phyloP scores from a whole-genome alignment of 345 rosid species.

The Lagerstroemia speciosa region DNA sequence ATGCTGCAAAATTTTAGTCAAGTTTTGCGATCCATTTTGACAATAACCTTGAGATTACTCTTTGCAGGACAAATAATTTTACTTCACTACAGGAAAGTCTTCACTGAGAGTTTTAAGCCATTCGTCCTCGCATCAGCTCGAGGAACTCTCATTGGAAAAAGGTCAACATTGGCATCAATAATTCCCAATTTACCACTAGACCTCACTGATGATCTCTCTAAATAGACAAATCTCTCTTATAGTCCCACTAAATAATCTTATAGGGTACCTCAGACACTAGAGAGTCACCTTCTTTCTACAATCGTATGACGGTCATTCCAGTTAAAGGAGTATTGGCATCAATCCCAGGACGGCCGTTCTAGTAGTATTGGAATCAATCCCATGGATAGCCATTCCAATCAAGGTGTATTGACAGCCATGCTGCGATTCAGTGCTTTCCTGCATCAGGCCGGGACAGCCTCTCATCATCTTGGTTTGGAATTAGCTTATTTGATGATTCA shows the following conservation, averaged over 20 bases:
- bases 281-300: slow-evolving; percentile 37
- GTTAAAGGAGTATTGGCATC: slow-evolving; percentile 64
- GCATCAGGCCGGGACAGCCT: slow-evolving; percentile 8
- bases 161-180: slow-evolving; percentile 24
- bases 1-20: too few relatives aligned
- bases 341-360: too few relatives aligned
- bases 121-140: slow-evolving; percentile 39
- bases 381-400: too few relatives aligned
- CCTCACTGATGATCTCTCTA: background rate
- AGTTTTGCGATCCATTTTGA: background rate
- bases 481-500: background rate
- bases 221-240: background rate
- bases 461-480: background rate
- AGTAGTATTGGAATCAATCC: too few relatives aligned
- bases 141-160: slow-evolving; percentile 70
- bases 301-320: slow-evolving; percentile 58
- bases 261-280: slow-evolving; percentile 42
- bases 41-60: background rate
- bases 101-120: slow-evolving; percentile 45
- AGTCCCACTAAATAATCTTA: too few relatives aligned
- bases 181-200: background rate
- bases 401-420: too few relatives aligned
- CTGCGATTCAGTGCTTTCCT: slow-evolving; percentile 37
- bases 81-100: slow-evolving; percentile 55
- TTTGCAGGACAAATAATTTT: slow-evolving; percentile 55